A percentile compares a stretch with the other conserved stretches of the same genome.
Conservation (phyloP, 2,329 filamentous ascomycete species). For the Trichoderma cornu-damae region DNA sequence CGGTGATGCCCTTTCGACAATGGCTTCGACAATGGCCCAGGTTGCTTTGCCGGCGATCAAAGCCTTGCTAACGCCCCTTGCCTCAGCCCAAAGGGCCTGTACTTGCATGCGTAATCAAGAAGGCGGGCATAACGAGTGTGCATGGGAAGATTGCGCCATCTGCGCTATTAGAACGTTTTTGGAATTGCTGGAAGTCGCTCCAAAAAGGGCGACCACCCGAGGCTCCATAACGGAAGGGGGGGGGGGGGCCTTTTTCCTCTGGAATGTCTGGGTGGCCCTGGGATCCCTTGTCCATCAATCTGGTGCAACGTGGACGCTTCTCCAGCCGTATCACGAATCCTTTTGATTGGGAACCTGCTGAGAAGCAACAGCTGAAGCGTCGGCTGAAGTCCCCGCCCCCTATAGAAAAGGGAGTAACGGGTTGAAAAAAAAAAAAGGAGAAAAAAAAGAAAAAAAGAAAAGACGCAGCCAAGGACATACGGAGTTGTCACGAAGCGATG, state of each 20-base stretch:
- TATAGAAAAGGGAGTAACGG: no score
- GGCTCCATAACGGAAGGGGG: slow-evolving; percentile 10
- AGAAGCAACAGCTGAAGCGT: neutral
- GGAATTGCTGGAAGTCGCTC: slow-evolving; percentile 19
- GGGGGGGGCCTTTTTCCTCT: neutral
- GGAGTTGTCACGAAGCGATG: neutral
- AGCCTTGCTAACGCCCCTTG: neutral
- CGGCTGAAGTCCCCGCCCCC: no score
- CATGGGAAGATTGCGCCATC: slow-evolving; percentile 19
- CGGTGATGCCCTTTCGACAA: neutral
- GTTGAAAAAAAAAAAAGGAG: no score
- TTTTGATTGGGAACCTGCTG: neutral
- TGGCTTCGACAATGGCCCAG: neutral
- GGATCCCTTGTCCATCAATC: slow-evolving; percentile 6
- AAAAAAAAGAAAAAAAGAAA: no score
- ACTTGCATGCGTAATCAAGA: neutral
- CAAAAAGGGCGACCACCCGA: slow-evolving; percentile 17
- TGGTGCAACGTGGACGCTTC: neutral
- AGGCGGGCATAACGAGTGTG: slow-evolving; percentile 16
- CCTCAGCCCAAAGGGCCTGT: slow-evolving; percentile 4
- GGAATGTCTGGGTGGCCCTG: neutral
- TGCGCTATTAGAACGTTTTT: slow-evolving; percentile 17
- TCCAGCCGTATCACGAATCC: neutral
- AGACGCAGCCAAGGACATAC: neutral
- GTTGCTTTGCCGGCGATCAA: neutral